Evolutionary conservation across 2,329 filamentous ascomycete genomes (phyloP), one percentile per base, ranked within the genome.

Genomic region (Colletotrichum camelliae): DNA sequence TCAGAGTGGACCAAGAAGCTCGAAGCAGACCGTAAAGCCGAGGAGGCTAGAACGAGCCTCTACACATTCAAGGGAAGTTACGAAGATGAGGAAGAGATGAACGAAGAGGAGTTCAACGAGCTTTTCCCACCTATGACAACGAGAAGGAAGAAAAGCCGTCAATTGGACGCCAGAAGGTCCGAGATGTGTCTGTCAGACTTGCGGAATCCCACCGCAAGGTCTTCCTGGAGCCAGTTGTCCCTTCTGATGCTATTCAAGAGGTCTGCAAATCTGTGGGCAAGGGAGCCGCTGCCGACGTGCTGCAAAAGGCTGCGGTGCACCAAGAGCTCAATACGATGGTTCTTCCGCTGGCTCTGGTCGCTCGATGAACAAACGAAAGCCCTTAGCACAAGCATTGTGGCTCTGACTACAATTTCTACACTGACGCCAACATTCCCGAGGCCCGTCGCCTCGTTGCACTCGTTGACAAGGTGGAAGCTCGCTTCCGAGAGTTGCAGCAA

Each of bases 371-470:
- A 92, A 79, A 84, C 92, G 35, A 86, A 87, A 48, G 81, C 81
- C 4, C 81, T 89, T 67, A 83, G 82, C 27, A 81, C 82, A 4
- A 79, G 78, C 1, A 79, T 84, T 7, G 84, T 6, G 80, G 86
- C 4, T 79, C 84, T 1, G 84, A 87, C 29, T 97, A 96, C 87
- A 98, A 98, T 84, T 98, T 99, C 83, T 99, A 99, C 84, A 93
- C 91, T 0, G 93, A 98, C 80, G 84, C 93, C 4, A 97, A 98
- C 80, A 86, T 96, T 15, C 83, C 87, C 2, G 95, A 98, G 85
- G 92, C 93, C 12, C 93, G 94, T 76, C 94, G 92, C 76, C 88
- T 98, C 5, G 92, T 97, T 31, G 85, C 83, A 1, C 86, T 98
- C 10, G 88, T 95, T 13, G 89, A 93, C 79, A 91, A 92, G 67